Evolutionary conservation across 208 protist genomes (phyloP), one percentile per base, ranked within the genome.

Genomic region (Leishmania major): DNA sequence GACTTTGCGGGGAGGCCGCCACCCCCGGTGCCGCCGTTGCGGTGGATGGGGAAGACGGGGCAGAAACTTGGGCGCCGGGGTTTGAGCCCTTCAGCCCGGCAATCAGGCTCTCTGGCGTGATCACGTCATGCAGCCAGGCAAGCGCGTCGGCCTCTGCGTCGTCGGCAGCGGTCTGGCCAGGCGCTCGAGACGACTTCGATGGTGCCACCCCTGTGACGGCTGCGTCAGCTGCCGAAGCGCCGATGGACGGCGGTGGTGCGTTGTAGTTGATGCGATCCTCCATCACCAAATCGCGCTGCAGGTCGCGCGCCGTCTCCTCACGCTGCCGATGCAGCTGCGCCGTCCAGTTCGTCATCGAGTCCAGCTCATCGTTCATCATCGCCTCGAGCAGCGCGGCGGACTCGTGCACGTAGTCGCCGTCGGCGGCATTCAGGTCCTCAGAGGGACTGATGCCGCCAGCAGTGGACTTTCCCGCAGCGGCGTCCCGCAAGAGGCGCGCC

Each of bases 111-210:
- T 93, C 87, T 0, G 94, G 91, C 1, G 90, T 87, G 74, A 97
- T 83, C 28, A 97, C 89, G 69, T 97, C 92, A 80, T 97, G 92
- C 84, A 97, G 78, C 92, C 94, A 97, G 62, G 94, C 90, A 45
- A 97, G 87, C 6, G 94, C 91, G 64, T 97, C 94, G 19, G 89
- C 84, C 73, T 83, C 87, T 0, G 57, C 79, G 35, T 85, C 80
- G 19, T 79, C 82, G 3, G 71, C 79, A 6, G 76, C 69, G 67
- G 70, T 55, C 3, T 77, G 76, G 37, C 70, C 76, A 19, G 77
- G 43, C 25, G 35, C 35, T 40, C 59, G 74, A 15, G 66, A 1
- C 35, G 64, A 35, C 37, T 64, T 67, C 76, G 76, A 47, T 22
- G 43, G 66, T 47, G 62, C 77, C 62, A 31, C 66, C 80, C 51